These are phyloP conservation scores for Psophocarpus tetragonolobus DNA, from an alignment of 306 rosid genomes.

Conservation along the genomic window DNA sequence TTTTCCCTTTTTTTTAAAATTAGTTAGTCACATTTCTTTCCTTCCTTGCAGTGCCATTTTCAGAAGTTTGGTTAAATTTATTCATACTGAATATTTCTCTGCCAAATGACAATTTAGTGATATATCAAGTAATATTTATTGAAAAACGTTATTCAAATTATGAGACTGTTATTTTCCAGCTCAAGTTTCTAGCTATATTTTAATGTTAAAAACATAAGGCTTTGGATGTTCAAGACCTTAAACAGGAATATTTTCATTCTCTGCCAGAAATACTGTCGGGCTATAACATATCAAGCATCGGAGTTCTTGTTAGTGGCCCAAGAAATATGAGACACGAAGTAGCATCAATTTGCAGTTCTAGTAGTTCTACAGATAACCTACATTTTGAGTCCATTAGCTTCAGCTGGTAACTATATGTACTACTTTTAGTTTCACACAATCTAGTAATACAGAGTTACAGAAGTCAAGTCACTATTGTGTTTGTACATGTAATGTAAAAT, in stretches of 20 bases:
- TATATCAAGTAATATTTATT: background rate
- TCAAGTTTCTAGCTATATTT: background rate
- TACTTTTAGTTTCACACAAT: background rate
- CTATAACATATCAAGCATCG: conserved; percentile 46
- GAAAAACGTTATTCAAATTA: background rate
- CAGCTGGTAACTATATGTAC: too few relatives aligned
- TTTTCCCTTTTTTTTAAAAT: background rate
- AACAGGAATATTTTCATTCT: background rate
- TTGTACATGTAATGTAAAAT: background rate
- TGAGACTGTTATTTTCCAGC: background rate
- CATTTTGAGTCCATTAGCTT: conserved; percentile 55
- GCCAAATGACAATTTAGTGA: background rate
- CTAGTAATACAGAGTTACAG: background rate
- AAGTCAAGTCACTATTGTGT: background rate
- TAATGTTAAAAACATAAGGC: background rate
- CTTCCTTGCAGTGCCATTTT: background rate
- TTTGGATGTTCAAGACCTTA: background rate
- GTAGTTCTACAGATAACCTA: conserved; percentile 26
- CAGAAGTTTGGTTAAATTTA: background rate
- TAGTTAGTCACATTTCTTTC: background rate
- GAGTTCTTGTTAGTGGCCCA: conserved; percentile 60
- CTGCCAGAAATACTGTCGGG: conserved; percentile 41
- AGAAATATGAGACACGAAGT: conserved; percentile 54
- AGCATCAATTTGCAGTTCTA: conserved; percentile 50
- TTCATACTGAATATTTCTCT: background rate